Evolutionary conservation across 2,329 filamentous ascomycete genomes (phyloP), one percentile per base, ranked within the genome.

Genomic region (Diaporthe ampelina): DNA sequence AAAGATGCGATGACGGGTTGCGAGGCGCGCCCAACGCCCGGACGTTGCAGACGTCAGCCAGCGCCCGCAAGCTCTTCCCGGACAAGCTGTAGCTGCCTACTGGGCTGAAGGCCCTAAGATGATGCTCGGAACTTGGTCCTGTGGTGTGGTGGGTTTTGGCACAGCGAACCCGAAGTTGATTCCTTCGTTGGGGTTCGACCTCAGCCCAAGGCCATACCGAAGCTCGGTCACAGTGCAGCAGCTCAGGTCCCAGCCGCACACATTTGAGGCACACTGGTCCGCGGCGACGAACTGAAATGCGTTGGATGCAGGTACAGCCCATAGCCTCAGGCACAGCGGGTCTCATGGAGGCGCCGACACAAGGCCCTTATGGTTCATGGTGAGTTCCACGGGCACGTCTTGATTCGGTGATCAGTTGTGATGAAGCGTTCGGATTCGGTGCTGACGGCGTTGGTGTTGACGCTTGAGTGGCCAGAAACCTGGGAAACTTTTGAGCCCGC

Each of bases 231-330:
- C 32, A 54, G 21, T 26, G 13, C 48, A 68, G n/a, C n/a, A 68
- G n/a, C n/a, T 21, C 48, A 37, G 26, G 43, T 65, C 48, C 63
- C 63, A 54, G 19, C 15, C 48, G 48, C 63, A 40, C 63, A 54
- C 40, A 54, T 29, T 17, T 32, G n/a, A 54, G 21, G 48, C 48
- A 68, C 63, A 40, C 21, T 10, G 24, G 40, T 32, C 32, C n/a
- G 48, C n/a, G 63, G 48, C 32, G 56, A 54, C 48, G 57, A 57
- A 73, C 45, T 40, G 32, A 29, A 74, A 74, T 52, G 73, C 73
- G 40, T 72, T 68, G 63, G 11, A 74, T 74, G 73, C 73, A 74
- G 73, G 73, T 74, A 74, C 73, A 58, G 21, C 40, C 32, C 32
- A 54, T 68, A 54, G 63, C 32, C 57, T 63, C 54, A 63, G 69